Evolutionary conservation across 169 alveolate species (phyloP), one percentile per base, ranked within the genome.

Genomic region (Ichthyophthirius multifiliis): DNA sequence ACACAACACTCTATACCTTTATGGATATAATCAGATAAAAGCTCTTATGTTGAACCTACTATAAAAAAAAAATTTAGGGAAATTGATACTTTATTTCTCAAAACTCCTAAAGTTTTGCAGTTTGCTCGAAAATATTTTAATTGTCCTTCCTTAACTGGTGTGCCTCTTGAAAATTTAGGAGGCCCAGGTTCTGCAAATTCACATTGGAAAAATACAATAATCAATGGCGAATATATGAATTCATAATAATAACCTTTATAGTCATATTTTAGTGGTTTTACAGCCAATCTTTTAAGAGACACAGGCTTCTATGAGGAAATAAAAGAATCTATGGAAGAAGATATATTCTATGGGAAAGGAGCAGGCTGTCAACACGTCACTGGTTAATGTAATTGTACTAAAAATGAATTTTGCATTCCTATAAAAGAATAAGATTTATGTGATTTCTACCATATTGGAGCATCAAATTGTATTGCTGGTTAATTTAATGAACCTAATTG

Each of bases 221-320:
- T 89, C 32, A 64, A 65, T 35, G 78, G 83, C n/a, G 94, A 89
- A 71, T 83, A 77, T 62, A 89, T 89, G 94, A 84, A 62, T 32
- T 64, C 87, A 44, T 64, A 2, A 67, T 67, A 39, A 47, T 48
- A 67, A 55, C 86, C 39, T n/a, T n/a, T n/a, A n/a, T 63, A 80
- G 27, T 6, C 13, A 2, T 39, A 37, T 39, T 31, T 80, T 6
- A 67, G 82, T 71, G 55, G 39, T 37, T 67, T 80, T 16, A 80
- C 86, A 20, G 20, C 48, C n/a, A 81, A 75, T 10, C 43, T 46
- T 3, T 65, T 80, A 20, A 75, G 65, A 31, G 85, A 78, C 65
- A 65, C 62, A 18, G 85, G 85, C 2, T 78, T 31, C 18, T 78
- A 65, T 48, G 31, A 20, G 43, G 23, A 20, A 2, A 39, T 55